Percentiles rank a stretch among this genome's conserved stretches.
These are phyloP conservation scores for Magnusiomyces clavatus DNA, from an alignment of 1,139 yeast genomes.

Conservation along the genomic window DNA sequence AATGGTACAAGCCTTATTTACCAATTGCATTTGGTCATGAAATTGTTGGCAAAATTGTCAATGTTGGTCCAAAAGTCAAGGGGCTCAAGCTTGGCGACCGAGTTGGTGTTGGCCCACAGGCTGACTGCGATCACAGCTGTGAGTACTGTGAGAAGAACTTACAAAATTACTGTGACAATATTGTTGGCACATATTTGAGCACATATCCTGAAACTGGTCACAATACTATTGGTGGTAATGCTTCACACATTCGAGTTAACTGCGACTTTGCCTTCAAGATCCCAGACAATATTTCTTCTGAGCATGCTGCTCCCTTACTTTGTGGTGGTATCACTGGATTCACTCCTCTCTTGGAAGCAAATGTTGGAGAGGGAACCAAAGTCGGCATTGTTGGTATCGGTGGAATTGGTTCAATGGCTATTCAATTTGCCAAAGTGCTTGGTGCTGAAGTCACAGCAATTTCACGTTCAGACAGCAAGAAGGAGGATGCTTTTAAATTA, in stretches of 20 bases:
- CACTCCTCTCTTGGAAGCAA: too few species aligned
- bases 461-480: slow-evolving; percentile 39
- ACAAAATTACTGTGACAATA: slow-evolving; percentile 44
- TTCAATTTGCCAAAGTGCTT: slow-evolving; percentile 45
- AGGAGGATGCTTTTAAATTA: slow-evolving; percentile 38
- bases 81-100: slow-evolving; percentile 48
- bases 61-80: slow-evolving; percentile 36
- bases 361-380: too few species aligned
- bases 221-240: slow-evolving; percentile 50
- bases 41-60: slow-evolving; percentile 47
- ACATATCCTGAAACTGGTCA: slow-evolving; percentile 21
- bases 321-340: slow-evolving; percentile 63
- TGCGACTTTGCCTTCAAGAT: slow-evolving; percentile 48
- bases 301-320: slow-evolving; percentile 52
- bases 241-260: slow-evolving; percentile 48
- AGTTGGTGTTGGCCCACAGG: slow-evolving; percentile 58
- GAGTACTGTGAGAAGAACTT: slow-evolving; percentile 39
- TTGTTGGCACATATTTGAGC: slow-evolving; percentile 38
- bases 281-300: slow-evolving; percentile 43
- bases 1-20: slow-evolving; percentile 33
- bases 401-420: slow-evolving; percentile 51
- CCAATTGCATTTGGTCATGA: slow-evolving; percentile 44
- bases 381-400: slow-evolving; percentile 51
- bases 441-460: slow-evolving; percentile 46
- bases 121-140: slow-evolving; percentile 44